Percentiles rank a stretch among this genome's conserved stretches.
Evolutionary conservation across 371 early-diverging fungal species (phyloP).

Genomic region (Globomyces sp.): DNA sequence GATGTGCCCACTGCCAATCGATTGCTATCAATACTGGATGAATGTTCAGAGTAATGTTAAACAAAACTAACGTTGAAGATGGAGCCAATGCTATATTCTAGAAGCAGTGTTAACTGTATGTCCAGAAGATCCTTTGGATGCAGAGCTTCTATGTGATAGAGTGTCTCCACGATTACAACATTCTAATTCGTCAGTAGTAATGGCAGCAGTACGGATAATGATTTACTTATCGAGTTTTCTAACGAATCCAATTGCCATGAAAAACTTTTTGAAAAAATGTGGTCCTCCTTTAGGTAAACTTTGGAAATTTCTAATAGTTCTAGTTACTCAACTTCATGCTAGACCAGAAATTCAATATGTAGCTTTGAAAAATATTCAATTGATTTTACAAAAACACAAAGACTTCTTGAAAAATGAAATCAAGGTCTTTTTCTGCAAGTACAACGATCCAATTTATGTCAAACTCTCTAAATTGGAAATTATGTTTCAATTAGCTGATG

Average conservation of each 20-base stretch:
- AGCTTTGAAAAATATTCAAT: conserved; percentile 84
- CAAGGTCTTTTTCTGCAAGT: conserved; percentile 92
- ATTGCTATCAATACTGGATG: conserved; percentile 86
- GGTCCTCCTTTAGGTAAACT: conserved; percentile 81
- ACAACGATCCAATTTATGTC: conserved; percentile 96
- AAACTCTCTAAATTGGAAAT: conserved; percentile 92
- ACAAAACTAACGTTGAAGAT: conserved; percentile 31
- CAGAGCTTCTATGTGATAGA: conserved; percentile 84
- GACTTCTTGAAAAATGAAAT: conserved; percentile 82
- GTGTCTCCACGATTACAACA: conserved; percentile 89
- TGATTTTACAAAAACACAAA: conserved; percentile 81
- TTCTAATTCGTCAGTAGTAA: conserved; percentile 88
- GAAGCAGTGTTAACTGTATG: conserved; percentile 77
- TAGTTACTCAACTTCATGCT: conserved; percentile 81
- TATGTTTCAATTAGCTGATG: conserved; percentile 77
- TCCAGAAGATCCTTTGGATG: conserved; percentile 71
- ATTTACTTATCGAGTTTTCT: conserved; percentile 52
- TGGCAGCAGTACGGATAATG: conserved; percentile 73
- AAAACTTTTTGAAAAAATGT: conserved; percentile 72
- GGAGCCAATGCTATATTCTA: conserved; percentile 94
- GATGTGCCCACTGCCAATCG: conserved; percentile 76
- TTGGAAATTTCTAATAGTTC: conserved; percentile 1
- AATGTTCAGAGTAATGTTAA: conserved; percentile 71
- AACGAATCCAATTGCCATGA: conserved; percentile 64
- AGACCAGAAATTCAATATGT: conserved; percentile 94